These are phyloP conservation scores for Vaccinium darrowii DNA, from an alignment of 148 eudicot species.

Conservation along the genomic window DNA sequence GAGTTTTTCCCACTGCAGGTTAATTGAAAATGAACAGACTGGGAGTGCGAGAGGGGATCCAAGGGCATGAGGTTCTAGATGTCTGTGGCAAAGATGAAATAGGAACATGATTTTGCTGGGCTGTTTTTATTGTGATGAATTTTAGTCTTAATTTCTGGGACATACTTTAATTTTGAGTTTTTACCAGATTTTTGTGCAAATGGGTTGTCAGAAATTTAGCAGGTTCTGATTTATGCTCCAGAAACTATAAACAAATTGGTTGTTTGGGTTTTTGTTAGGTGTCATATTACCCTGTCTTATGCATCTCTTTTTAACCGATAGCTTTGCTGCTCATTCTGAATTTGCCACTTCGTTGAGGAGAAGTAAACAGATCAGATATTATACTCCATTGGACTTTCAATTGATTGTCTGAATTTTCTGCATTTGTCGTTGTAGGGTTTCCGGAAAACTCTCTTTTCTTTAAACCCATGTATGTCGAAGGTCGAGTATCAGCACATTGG, in stretches of 20 bases:
- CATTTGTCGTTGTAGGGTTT: neutral
- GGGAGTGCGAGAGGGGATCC: too few species aligned
- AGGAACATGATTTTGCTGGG: neutral
- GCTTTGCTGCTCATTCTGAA: neutral
- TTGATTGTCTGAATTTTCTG: neutral
- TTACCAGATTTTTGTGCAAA: neutral
- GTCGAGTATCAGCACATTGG: neutral
- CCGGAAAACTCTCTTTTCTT: neutral
- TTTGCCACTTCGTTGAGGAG: neutral
- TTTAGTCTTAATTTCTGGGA: neutral
- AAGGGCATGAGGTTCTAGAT: too few species aligned
- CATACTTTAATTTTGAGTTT: conserved; percentile 14
- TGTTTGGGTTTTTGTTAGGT: conserved; percentile 11
- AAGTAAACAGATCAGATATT: neutral
- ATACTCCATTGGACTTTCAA: conserved; percentile 8
- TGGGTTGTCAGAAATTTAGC: conserved; percentile 12
- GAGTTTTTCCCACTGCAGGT: too few species aligned
- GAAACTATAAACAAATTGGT: conserved; percentile 1
- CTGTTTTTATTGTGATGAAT: neutral
- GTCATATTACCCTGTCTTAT: neutral
- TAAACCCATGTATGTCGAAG: neutral
- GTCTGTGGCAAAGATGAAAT: too few species aligned
- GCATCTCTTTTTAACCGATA: neutral
- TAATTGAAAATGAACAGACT: too few species aligned
- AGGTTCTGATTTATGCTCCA: conserved; percentile 18